A percentile compares a stretch with the other conserved stretches of the same genome.
Evolutionary conservation across 2,329 filamentous ascomycete genomes (phyloP).

Genomic region (Trichophyton mentagrophytes): DNA sequence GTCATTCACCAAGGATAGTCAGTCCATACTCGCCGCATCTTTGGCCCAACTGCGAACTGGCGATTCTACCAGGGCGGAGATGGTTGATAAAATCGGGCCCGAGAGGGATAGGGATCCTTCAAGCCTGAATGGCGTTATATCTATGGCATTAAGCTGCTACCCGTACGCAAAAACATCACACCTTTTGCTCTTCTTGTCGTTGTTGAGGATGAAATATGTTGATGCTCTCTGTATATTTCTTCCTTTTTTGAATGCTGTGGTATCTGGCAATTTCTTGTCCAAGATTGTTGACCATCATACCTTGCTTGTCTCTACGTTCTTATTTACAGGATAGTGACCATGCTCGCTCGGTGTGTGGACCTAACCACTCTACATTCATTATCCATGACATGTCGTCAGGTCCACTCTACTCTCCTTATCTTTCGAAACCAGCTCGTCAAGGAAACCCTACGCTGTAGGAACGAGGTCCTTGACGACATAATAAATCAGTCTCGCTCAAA

Average conservation of each 20-base stretch:
- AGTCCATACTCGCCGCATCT: neutral
- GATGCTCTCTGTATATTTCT: neutral
- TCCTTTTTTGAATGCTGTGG: neutral
- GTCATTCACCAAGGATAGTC: neutral
- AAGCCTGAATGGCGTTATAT: slow-evolving; percentile 12
- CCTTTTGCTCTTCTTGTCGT: neutral
- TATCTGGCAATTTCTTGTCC: neutral
- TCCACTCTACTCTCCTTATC: slow-evolving; percentile 64
- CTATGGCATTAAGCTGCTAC: slow-evolving; percentile 36
- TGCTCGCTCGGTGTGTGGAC: slow-evolving; percentile 66
- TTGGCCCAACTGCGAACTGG: slow-evolving; percentile 16
- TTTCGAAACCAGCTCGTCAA: slow-evolving; percentile 61
- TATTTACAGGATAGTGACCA: slow-evolving; percentile 54
- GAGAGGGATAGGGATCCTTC: slow-evolving; percentile 7
- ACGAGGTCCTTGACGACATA: slow-evolving; percentile 42
- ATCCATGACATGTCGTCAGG: slow-evolving; percentile 66
- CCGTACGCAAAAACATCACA: slow-evolving; percentile 27
- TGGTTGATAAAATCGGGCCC: neutral
- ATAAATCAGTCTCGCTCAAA: neutral
- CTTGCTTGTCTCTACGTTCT: slow-evolving; percentile 13
- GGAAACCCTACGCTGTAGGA: slow-evolving; percentile 66
- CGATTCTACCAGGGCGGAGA: slow-evolving; percentile 14
- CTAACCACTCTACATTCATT: slow-evolving; percentile 77
- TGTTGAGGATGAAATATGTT: neutral
- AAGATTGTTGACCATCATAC: slow-evolving; percentile 5